phyloP scores from a whole-genome alignment of 202 grass and related monocot species.

The Panicum virgatum region DNA sequence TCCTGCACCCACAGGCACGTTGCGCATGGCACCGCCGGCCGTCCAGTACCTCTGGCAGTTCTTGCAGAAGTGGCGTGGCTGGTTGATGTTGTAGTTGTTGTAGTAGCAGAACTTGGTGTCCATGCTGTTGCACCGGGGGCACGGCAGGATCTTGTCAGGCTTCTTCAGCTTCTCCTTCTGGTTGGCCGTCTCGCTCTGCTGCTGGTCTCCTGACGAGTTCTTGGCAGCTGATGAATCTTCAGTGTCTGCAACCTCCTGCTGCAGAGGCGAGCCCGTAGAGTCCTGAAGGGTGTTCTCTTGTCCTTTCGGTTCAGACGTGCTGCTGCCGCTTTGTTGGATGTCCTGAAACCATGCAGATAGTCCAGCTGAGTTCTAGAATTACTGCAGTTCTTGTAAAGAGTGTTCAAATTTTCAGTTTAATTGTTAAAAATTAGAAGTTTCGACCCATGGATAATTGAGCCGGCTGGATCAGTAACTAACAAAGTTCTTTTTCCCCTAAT shows the following conservation, averaged over 20 bases:
- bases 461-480: background rate
- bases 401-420: conserved; percentile 8
- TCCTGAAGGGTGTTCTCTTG: conserved; percentile 41
- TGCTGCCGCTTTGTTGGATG: conserved; percentile 32
- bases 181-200: conserved; percentile 48
- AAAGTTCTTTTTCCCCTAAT: background rate
- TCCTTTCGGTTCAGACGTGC: conserved; percentile 27
- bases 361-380: conserved; percentile 28
- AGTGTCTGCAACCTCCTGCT: conserved; percentile 37
- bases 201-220: conserved; percentile 31
- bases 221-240: conserved; percentile 44
- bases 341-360: conserved; percentile 43
- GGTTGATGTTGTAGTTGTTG: conserved; percentile 96
- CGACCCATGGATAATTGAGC: background rate
- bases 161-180: conserved; percentile 76
- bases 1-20: conserved; percentile 87
- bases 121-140: conserved; percentile 84
- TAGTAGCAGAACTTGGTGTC: conserved; percentile 99
- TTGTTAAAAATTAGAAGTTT: background rate
- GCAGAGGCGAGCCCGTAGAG: conserved; percentile 36
- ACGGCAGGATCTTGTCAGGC: conserved; percentile 93
- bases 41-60: conserved; percentile 99
- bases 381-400: background rate
- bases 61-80: conserved; percentile 96
- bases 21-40: conserved; percentile 88